Conservation (phyloP, 2,329 filamentous ascomycete species). For the Coniochaeta prunicola region DNA sequence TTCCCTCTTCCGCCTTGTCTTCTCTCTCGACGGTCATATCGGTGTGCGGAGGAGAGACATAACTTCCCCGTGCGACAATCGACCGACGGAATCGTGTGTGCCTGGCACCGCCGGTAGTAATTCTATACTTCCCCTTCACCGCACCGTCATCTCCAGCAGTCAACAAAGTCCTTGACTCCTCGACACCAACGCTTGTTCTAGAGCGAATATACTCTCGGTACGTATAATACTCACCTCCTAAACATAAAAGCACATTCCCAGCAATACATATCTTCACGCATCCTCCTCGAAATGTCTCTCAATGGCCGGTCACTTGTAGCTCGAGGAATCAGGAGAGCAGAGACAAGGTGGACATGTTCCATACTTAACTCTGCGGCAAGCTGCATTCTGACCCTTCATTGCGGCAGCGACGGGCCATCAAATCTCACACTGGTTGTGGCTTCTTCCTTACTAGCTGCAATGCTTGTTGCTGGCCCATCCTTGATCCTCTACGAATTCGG, state of each 20-base stretch:
- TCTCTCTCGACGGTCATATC: neutral
- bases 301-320: neutral
- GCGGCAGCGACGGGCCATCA: neutral
- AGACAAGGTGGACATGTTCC: neutral
- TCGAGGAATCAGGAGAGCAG: neutral
- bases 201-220: neutral
- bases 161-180: too few species aligned
- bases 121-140: too few species aligned
- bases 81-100: too few species aligned
- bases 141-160: too few species aligned
- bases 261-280: neutral
- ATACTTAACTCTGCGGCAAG: neutral
- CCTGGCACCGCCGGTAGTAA: too few species aligned
- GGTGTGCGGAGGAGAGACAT: neutral
- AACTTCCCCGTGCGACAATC: neutral
- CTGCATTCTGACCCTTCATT: neutral
- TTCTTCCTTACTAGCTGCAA: neutral
- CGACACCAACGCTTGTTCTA: neutral
- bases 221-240: neutral
- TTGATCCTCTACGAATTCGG: neutral
- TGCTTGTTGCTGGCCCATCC: neutral
- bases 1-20: neutral
- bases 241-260: neutral
- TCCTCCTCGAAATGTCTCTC: neutral
- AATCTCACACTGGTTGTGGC: neutral